Evolutionary conservation across 805 yeast species (phyloP), one percentile per base, ranked within the genome.

Genomic region (Metschnikowia baotianmanensis): DNA sequence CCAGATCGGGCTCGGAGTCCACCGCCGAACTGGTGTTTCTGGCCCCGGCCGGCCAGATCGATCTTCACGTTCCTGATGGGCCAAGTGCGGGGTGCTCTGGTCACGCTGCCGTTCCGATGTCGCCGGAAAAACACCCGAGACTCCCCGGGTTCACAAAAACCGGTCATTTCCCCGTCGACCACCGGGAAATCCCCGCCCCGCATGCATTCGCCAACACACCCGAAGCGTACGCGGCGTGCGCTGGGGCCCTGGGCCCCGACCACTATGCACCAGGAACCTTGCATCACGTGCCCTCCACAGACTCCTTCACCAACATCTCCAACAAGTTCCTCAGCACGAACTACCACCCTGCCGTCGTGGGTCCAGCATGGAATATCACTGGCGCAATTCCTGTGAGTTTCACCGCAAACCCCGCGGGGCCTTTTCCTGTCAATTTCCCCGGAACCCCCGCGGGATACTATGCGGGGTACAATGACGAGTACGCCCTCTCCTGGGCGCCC

Each of bases 301-400:
- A 65, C 40, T 49, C 48, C 13, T 24, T 45, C 7, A 51, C 63
- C 45, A 64, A 63, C 45, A 65, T 65, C 31, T 64, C 71, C 31
- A 65, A 61, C 45, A 58, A 56, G 39, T 65, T 51, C 45, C 65
- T 65, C 55, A 59, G 59, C 43, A 54, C 62, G 3, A 58, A 57
- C 44, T 59, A 57, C 45, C 45, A 67, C 5, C 57, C 59, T 31
- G 56, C 61, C n/a, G 51, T 54, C 24, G 58, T 55, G 20, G 25
- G 36, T n/a, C n/a, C n/a, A n/a, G n/a, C n/a, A n/a, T n/a, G n/a
- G n/a, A n/a, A n/a, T n/a, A n/a, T n/a, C n/a, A n/a, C n/a, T n/a
- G n/a, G n/a, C n/a, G n/a, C n/a, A n/a, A n/a, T n/a, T n/a, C n/a
- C n/a, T n/a, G n/a, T n/a, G n/a, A n/a, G n/a, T n/a, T n/a, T n/a